Conservation (phyloP, 2,329 filamentous ascomycete genomes). For the Monosporascus sp. region DNA sequence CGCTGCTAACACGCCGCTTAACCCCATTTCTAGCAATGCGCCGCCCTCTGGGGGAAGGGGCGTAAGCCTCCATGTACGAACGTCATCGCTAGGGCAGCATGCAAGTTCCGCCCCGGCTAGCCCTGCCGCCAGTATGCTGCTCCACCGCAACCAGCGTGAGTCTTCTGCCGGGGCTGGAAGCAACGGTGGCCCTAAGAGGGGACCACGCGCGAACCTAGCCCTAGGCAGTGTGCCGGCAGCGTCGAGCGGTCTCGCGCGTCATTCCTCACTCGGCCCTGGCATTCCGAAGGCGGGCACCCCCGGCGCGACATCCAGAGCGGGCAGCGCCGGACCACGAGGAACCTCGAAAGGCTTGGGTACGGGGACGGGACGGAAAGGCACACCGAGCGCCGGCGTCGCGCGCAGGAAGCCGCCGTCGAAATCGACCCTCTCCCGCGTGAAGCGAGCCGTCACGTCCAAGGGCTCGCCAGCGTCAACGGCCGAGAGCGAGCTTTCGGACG, state of each 20-base stretch:
- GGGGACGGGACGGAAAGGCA: constrained; percentile 39
- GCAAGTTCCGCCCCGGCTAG: constrained; percentile 54
- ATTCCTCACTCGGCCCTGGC: constrained; percentile 57
- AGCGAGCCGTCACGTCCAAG: constrained; percentile 47
- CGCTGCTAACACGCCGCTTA: constrained; percentile 30
- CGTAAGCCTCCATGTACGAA: constrained; percentile 42
- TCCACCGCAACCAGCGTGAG: constrained; percentile 52
- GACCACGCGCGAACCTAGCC: constrained; percentile 41
- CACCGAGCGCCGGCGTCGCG: constrained; percentile 23
- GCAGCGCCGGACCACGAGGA: constrained; percentile 55
- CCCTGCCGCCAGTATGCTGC: constrained; percentile 55
- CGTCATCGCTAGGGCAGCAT: constrained; percentile 42
- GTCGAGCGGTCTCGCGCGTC: constrained; percentile 55
- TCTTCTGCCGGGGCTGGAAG: constrained; percentile 50
- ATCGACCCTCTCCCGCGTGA: constrained; percentile 58
- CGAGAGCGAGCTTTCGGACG: constrained; percentile 61
- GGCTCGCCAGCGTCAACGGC: constrained; percentile 58
- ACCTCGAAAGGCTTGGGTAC: constrained; percentile 38
- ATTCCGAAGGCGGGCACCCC: constrained; percentile 47
- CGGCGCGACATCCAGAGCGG: constrained; percentile 40
- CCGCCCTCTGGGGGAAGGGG: constrained; percentile 37
- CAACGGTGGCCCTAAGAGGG: constrained; percentile 43
- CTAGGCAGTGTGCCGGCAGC: constrained; percentile 42
- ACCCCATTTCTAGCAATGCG: constrained; percentile 32
- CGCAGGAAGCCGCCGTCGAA: constrained; percentile 39